Base-by-base conservation (phyloP, 2,329 filamentous ascomycete species). In the Botrytis medusae region DNA sequence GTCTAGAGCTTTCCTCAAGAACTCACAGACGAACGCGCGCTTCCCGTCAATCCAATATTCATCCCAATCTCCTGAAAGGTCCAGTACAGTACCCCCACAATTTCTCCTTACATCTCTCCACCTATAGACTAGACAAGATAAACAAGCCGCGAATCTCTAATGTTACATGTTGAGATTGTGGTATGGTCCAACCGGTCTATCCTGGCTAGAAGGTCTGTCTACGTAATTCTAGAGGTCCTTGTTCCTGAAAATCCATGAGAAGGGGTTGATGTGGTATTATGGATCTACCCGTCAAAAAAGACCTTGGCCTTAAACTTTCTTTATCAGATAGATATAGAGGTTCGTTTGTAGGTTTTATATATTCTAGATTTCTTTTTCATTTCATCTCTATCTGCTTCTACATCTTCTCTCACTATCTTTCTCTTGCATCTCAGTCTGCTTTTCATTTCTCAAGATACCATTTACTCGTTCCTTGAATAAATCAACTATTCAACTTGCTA, bases 121-220 rank as follows among this genome's bases (percentile, higher is more conserved):
- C 61, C n/a, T 59, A 37, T 57, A 20, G 40, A 29, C 61, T 37
- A 65, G 48, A 34, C 60, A 64, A 64, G n/a, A 72, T 44, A 32
- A 42, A 10, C 9, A 72, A 65, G 64, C 64, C 69, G 59, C 60
- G 60, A 65, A 59, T 65, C 61, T 64, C n/a, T 46, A 46, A 42
- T 72, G 61, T 72, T 67, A 54, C 61, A 67, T 57, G 70, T 59
- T 67, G 61, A 72, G 34, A 67, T 67, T 29, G 61, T 48, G 70
- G n/a, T 72, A 72, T 12, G 34, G 46, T 42, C 14, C 12, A 42
- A 44, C 20, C 46, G 20, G 51, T 42, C 60, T 4, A 70, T 61
- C 57, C 68, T 34, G 59, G 40, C 69, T 48, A 22, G 40, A 22
- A 51, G 25, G 32, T 48, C 42, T 18, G 69, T 65, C 34, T 72